Conservation (phyloP, 2,329 filamentous ascomycete species). For the Aspergillus pseudoterreus region DNA sequence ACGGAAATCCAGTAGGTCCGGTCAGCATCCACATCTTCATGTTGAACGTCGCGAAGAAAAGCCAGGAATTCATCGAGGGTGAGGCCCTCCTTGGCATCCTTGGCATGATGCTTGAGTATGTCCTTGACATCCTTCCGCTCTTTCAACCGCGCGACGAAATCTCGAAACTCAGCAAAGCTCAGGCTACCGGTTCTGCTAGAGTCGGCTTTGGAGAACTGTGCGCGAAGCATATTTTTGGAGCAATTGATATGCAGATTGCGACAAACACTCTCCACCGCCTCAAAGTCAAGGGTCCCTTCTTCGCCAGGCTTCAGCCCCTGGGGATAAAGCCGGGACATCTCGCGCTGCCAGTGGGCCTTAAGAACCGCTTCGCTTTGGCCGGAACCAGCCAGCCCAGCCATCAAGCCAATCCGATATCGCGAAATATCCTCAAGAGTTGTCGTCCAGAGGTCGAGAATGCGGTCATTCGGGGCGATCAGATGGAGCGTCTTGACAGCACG, state of each 20-base stretch:
- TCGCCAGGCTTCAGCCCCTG: conserved; percentile 43
- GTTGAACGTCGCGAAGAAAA: conserved; percentile 72
- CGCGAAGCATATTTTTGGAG: conserved; percentile 67
- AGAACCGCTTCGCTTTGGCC: conserved; percentile 76
- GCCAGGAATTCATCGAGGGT: conserved; percentile 68
- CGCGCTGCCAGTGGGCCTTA: conserved; percentile 77
- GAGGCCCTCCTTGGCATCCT: conserved; percentile 61
- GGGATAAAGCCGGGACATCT: conserved; percentile 68
- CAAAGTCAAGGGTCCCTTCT: conserved; percentile 70
- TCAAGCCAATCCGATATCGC: conserved; percentile 80
- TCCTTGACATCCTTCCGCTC: conserved; percentile 74
- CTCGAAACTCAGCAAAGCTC: conserved; percentile 75
- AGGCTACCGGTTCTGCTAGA: conserved; percentile 61
- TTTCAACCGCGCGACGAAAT: conserved; percentile 79
- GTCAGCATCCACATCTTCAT: conserved; percentile 69
- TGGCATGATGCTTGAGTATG: conserved; percentile 64
- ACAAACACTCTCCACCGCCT: conserved; percentile 77
- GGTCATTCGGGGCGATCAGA: conserved; percentile 71
- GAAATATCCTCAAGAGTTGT: conserved; percentile 79
- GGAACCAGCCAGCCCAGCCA: conserved; percentile 78
- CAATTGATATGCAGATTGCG: conserved; percentile 90
- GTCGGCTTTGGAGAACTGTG: conserved; percentile 72
- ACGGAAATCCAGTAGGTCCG: conserved; percentile 64
- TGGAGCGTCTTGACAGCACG: conserved; percentile 73
- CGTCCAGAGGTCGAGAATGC: conserved; percentile 75